Base-by-base conservation (phyloP, 1,284 basidiomycete species). In the Apiotrichum gracile region DNA sequence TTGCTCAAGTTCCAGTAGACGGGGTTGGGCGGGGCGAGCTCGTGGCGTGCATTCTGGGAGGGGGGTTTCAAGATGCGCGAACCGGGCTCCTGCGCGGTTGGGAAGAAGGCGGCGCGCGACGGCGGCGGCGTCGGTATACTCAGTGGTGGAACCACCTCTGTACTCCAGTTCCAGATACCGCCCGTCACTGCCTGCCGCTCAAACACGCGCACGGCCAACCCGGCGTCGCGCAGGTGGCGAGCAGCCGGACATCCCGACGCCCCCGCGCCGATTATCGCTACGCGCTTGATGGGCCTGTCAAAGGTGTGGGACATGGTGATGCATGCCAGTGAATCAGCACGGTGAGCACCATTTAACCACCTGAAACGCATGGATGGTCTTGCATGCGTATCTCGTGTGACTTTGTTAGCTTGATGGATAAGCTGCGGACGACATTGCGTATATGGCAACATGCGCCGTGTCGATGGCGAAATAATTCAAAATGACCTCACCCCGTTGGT, bases 161-260 rank as follows among this genome's bases (percentile, higher is more conserved):
- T 75, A 5, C 70, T 72, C 62, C 61, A 80, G 55, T 77, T 77
- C 79, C 79, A 80, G 41, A 78, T 77, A 7, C 79, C 79, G 6
- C 79, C 78, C 0, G 78, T 73, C 1, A 65, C 49, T 21, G 64
- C 49, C 53, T 81, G 78, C 22, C 78, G 72, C 57, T 81, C 79
- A 50, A 77, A 80, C 7, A 79, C 52, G 21, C 71, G 71, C 24
- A 79, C 78, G 4, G 75, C 63, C 46, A 77, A 75, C 0, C 76
- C 78, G 10, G 57, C 58, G 43, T 65, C 65, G n/a, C 40, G 47
- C 2, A 65, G 60, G 21, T 64, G 67, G 29, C 57, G 48, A 8
- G 60, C 59, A 2, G 65, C 65, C 1, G 62, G 58, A 0, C 47
- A 39, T 6, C 66, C 66, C 0, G 61, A 49, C 5, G 66, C 63